These are phyloP conservation scores for Panaeolus papilionaceus DNA, from an alignment of 768 basidiomycete species.

Conservation along the genomic window DNA sequence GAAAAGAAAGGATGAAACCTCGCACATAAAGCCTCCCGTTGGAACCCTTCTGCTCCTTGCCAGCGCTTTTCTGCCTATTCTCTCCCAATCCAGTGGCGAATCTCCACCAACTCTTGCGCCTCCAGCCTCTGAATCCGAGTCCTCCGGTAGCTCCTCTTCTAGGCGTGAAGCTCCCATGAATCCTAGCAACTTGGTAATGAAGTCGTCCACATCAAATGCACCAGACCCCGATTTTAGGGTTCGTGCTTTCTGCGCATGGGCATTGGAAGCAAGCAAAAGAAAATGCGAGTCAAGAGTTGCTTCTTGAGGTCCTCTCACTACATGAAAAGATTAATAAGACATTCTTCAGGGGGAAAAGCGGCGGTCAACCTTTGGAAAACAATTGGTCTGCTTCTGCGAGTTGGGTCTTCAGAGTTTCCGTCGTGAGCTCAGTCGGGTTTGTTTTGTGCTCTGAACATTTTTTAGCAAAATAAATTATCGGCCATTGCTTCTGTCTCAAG, in stretches of 20 bases:
- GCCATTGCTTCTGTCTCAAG: constrained; percentile 23
- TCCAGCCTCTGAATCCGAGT: constrained; percentile 49
- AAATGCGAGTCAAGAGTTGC: constrained; percentile 90
- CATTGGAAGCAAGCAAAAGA: constrained; percentile 76
- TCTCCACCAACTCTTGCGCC: constrained; percentile 51
- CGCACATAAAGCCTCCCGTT: constrained; percentile 89
- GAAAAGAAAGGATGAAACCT: not conserved
- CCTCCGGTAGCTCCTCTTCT: constrained; percentile 57
- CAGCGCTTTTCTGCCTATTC: constrained; percentile 83
- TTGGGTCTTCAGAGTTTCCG: constrained; percentile 60
- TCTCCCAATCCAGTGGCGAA: constrained; percentile 76
- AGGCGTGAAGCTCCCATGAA: constrained; percentile 62
- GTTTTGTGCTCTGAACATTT: constrained; percentile 46
- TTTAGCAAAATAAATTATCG: not conserved
- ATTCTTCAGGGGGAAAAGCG: not conserved
- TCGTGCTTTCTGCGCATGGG: constrained; percentile 88
- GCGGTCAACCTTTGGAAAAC: constrained; percentile 62
- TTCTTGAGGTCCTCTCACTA: constrained; percentile 84
- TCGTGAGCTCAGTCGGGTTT: constrained; percentile 61
- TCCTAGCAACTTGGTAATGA: constrained; percentile 72
- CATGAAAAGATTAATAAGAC: constrained; percentile 5
- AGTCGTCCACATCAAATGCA: constrained; percentile 93
- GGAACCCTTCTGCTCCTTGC: constrained; percentile 82
- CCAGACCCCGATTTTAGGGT: constrained; percentile 88
- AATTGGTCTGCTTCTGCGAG: constrained; percentile 64